Evolutionary conservation across 2,329 filamentous ascomycete species (phyloP), one percentile per base, ranked within the genome.

Genomic region (Pleochaeta shiraiana): DNA sequence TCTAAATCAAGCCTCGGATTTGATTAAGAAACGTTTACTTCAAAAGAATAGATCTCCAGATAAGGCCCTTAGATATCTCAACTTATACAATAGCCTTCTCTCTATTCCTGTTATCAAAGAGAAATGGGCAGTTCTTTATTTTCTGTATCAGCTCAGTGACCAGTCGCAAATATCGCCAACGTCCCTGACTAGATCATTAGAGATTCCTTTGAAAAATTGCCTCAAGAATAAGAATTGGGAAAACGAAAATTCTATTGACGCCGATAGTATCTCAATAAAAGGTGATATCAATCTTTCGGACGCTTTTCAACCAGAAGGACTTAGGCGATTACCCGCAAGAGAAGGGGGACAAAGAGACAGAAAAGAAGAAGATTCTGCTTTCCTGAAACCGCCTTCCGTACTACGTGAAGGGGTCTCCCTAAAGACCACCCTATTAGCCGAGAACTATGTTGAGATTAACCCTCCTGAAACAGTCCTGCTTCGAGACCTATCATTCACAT

Each of bases 101-200:
- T 88, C 89, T n/a, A 84, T 96, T 68, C 91, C 91, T 0, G 91
- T 97, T 5, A 80, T 98, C 55, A 87, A 88, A 71, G 88, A 95
- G 74, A 98, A 98, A 80, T 97, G 91, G 90, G 90, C 88, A 2
- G 96, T 98, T 68, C 79, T 98, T 24, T 95, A 95, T 73, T 83
- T 98, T 50, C 81, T 98, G 50, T 87, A 93, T 73, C 85, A 89
- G 70, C 81, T 96, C 60, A 84, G 88, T 67, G 87, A 91, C 71
- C 83, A 81, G 3, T 68, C 53, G 7, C 65, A 53, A 16, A 66
- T 63, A 33, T 61, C 60, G 26, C 67, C 68, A 12, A 69, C 68
- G 19, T 64, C 65, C 0, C 66, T 72, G 30, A 72, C 71, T 28
- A 72, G 70, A 60, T 70, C 72, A 16, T 72, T 72, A 65, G 73